A percentile compares a stretch with the other conserved stretches of the same genome.
These are phyloP conservation scores for Tylopilus plumbeoviolaceoides DNA, from an alignment of 768 basidiomycete species.

Conservation along the genomic window DNA sequence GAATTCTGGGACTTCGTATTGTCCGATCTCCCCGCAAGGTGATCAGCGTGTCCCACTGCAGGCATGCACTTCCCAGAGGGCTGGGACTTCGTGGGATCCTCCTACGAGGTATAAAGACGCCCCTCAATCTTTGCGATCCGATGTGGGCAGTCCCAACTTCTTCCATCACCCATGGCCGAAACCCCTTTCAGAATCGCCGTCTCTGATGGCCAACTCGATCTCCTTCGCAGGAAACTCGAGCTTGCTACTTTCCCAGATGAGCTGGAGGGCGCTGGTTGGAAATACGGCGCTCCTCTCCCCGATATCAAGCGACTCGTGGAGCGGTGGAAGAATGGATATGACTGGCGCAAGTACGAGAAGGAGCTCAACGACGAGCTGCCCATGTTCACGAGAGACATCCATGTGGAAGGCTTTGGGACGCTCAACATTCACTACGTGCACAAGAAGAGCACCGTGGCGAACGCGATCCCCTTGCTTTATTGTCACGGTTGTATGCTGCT, in stretches of 20 bases:
- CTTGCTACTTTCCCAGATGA: slow-evolving; percentile 53
- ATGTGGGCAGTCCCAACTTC: too few species aligned
- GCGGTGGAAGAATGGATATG: slow-evolving; percentile 49
- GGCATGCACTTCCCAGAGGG: too few species aligned
- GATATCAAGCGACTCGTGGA: slow-evolving; percentile 46
- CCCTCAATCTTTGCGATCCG: too few species aligned
- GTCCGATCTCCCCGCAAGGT: too few species aligned
- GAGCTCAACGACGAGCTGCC: slow-evolving; percentile 49
- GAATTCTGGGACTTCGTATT: too few species aligned
- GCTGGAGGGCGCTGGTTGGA: slow-evolving; percentile 46
- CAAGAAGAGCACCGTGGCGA: slow-evolving; percentile 38
- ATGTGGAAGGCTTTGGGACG: slow-evolving; percentile 42
- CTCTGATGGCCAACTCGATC: slow-evolving; percentile 37
- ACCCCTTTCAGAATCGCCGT: slow-evolving; percentile 46
- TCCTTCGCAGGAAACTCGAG: slow-evolving; percentile 44
- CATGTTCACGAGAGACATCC: slow-evolving; percentile 51
- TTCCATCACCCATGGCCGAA: slow-evolving; percentile 24
- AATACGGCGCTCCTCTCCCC: slow-evolving; percentile 50
- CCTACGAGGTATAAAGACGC: too few species aligned
- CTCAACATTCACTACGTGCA: slow-evolving; percentile 60
- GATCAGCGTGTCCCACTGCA: too few species aligned
- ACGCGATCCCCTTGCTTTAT: slow-evolving; percentile 58
- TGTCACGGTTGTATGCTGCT: slow-evolving; percentile 49
- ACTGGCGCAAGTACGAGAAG: slow-evolving; percentile 54
- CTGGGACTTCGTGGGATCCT: too few species aligned